phyloP scores from a whole-genome alignment of 768 basidiomycete genomes.

The Kwoniella bestiolae region DNA sequence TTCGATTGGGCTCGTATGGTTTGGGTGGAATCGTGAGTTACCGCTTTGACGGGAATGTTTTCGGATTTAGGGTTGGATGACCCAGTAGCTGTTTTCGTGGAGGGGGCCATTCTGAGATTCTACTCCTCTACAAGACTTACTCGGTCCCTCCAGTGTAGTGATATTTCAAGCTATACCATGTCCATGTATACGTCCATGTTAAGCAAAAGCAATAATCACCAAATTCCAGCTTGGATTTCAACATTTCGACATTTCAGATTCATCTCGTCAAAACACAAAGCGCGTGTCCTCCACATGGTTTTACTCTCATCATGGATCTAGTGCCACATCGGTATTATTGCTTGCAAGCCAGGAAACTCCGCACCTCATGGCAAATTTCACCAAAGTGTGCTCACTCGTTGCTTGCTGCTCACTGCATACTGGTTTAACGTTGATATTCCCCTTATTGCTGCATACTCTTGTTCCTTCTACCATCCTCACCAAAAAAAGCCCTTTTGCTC shows the following conservation, averaged over 20 bases:
- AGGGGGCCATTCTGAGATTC: background rate
- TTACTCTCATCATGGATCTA: too few relatives aligned
- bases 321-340: conserved; percentile 18
- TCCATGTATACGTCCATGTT: too few relatives aligned
- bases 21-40: conserved; percentile 12
- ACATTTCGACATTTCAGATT: too few relatives aligned
- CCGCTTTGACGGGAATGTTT: background rate
- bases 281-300: too few relatives aligned
- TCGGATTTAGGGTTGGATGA: background rate
- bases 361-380: conserved; percentile 11
- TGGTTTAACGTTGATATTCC: background rate
- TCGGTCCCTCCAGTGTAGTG: too few relatives aligned
- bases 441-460: background rate
- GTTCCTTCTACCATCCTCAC: background rate
- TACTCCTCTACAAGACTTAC: too few relatives aligned
- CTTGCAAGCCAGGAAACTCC: conserved; percentile 9
- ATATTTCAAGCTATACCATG: too few relatives aligned
- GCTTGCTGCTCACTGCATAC: background rate
- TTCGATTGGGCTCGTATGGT: conserved; percentile 39
- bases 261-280: background rate
- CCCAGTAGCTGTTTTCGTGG: background rate
- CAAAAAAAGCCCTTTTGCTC: conserved; percentile 28
- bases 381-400: conserved; percentile 12
- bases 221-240: too few relatives aligned
- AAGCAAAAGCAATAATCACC: too few relatives aligned